Percentiles rank a stretch among this genome's conserved stretches.
Evolutionary conservation across 257 asterid genomes (phyloP).

Genomic region (Solanum gandarillasii): DNA sequence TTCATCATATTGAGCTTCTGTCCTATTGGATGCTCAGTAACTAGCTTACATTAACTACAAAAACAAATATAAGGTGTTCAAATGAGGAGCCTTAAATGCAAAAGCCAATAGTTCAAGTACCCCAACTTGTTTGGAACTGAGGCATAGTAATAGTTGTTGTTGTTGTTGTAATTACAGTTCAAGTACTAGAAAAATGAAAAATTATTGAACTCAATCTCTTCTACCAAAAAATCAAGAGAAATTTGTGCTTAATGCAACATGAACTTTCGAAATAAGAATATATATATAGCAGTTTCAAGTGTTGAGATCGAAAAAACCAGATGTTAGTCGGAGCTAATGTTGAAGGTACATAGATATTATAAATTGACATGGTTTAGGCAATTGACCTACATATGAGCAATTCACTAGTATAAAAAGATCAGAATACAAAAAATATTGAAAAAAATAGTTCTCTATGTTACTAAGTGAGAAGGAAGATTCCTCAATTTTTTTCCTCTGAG

Average conservation of each 20-base stretch:
- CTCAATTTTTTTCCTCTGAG: not conserved
- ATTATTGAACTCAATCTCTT: not conserved
- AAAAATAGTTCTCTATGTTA: not conserved
- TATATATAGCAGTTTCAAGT: not conserved
- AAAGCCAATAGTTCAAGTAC: not conserved
- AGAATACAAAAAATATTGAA: not conserved
- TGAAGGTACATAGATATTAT: not conserved
- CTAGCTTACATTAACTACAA: not conserved
- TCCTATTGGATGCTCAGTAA: not conserved
- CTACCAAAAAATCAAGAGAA: not conserved
- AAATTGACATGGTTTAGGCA: not conserved
- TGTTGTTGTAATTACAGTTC: not conserved
- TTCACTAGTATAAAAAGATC: too few relatives aligned
- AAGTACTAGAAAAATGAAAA: not conserved
- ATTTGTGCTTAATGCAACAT: not conserved
- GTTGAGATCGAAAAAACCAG: not conserved
- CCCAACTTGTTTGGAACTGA: not conserved
- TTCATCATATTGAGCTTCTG: conserved; percentile 1
- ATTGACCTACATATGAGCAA: too few relatives aligned
- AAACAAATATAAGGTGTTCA: not conserved
- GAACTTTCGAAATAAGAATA: not conserved
- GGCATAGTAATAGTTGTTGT: not conserved
- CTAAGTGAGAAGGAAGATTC: not conserved
- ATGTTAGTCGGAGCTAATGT: not conserved
- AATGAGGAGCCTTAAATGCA: not conserved